phyloP scores from a whole-genome alignment of 768 basidiomycete genomes.

The Termitomyces titanicus region DNA sequence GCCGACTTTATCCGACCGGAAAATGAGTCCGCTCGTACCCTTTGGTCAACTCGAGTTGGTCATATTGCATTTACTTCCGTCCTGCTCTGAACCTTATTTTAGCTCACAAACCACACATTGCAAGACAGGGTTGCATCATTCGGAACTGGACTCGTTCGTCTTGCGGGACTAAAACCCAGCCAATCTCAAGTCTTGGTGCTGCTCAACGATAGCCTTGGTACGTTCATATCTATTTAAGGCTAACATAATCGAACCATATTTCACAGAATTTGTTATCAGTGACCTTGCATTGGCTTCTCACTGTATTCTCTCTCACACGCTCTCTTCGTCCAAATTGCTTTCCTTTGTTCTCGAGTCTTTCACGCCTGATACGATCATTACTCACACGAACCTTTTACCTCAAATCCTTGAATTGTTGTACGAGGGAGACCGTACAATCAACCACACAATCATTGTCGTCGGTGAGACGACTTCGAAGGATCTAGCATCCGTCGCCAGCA shows the following conservation, averaged over 20 bases:
- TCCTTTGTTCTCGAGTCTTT: conserved; percentile 60
- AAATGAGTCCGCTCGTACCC: conserved; percentile 60
- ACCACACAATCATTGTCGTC: conserved; percentile 66
- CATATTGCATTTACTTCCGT: not conserved
- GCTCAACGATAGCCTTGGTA: conserved; percentile 77
- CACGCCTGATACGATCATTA: conserved; percentile 71
- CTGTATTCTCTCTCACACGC: conserved; percentile 65
- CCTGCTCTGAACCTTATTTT: conserved; percentile 2
- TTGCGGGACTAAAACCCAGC: conserved; percentile 49
- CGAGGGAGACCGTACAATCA: conserved; percentile 45
- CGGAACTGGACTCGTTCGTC: conserved; percentile 65
- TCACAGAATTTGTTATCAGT: conserved; percentile 69
- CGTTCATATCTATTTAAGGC: conserved; percentile 11
- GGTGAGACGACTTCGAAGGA: conserved; percentile 53
- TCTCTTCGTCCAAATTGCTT: conserved; percentile 58
- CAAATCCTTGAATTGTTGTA: conserved; percentile 71
- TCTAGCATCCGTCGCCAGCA: conserved; percentile 44
- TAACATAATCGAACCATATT: not conserved
- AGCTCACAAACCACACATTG: conserved; percentile 75
- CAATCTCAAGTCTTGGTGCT: conserved; percentile 72
- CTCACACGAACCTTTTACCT: conserved; percentile 61
- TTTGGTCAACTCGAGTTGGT: conserved; percentile 76
- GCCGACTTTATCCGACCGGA: conserved; percentile 67
- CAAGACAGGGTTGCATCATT: conserved; percentile 69
- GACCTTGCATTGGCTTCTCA: conserved; percentile 76